phyloP scores from a whole-genome alignment of 768 basidiomycete genomes.

The Phaeolepiota aurea region DNA sequence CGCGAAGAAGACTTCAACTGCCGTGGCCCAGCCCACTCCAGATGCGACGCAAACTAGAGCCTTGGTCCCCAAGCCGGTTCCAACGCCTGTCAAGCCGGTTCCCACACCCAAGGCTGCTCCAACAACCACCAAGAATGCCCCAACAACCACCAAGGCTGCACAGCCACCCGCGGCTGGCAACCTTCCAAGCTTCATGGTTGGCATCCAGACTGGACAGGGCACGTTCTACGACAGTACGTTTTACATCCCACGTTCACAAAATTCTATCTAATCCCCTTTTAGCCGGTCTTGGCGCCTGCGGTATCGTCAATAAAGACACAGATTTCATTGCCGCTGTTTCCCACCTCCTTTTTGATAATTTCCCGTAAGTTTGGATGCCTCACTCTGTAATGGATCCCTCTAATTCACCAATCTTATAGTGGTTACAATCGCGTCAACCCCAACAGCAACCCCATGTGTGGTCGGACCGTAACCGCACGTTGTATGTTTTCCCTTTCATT shows the following conservation, averaged over 20 bases:
- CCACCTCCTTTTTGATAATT: conserved; percentile 43
- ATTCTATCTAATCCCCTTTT: conserved; percentile 6
- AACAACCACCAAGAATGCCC: conserved; percentile 4
- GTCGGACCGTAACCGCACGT: conserved; percentile 28
- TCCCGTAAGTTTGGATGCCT: conserved; percentile 56
- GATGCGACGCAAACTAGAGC: conserved; percentile 6
- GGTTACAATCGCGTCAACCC: conserved; percentile 53
- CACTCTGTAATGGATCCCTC: too few species aligned
- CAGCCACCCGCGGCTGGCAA: conserved; percentile 10
- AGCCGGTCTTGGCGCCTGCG: conserved; percentile 62
- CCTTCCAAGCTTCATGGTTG: conserved; percentile 34
- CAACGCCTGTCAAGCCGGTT: conserved; percentile 8
- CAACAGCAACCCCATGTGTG: conserved; percentile 71
- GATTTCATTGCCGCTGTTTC: conserved; percentile 57
- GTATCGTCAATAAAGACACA: conserved; percentile 40
- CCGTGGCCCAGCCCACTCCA: conserved; percentile 5
- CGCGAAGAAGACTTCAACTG: conserved; percentile 3
- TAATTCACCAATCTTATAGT: conserved; percentile 19
- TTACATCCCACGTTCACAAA: conserved; percentile 1
- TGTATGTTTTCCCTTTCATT: conserved; percentile 36
- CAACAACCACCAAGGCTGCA: conserved; percentile 9
- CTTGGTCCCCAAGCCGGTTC: conserved; percentile 8
- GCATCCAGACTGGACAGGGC: conserved; percentile 43
- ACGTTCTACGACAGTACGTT: conserved; percentile 44
- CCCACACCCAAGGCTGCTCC: conserved; percentile 7